A percentile compares a stretch with the other conserved stretches of the same genome.
These are phyloP conservation scores for Aspergillus sp. DNA, from an alignment of 2,329 filamentous ascomycete species.

Conservation along the genomic window DNA sequence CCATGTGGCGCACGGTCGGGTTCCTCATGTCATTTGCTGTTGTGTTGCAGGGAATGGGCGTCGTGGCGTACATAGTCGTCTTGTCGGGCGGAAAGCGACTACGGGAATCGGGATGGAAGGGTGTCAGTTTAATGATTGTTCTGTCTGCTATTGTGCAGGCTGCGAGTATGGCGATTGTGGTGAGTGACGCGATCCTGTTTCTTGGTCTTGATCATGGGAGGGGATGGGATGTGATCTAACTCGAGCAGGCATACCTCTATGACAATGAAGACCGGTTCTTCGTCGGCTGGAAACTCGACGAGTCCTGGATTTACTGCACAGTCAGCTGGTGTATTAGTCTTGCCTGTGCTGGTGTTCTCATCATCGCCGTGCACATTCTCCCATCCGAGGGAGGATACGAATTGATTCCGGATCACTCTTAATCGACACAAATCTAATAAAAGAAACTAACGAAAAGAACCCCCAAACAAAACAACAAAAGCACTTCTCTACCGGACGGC, in stretches of 20 bases:
- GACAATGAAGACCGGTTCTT: conserved; percentile 80
- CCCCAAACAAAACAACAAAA: background rate
- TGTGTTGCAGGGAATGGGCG: conserved; percentile 72
- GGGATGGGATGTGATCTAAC: conserved; percentile 2
- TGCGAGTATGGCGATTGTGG: conserved; percentile 75
- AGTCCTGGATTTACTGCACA: conserved; percentile 70
- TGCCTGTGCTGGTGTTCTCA: conserved; percentile 54
- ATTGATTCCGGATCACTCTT: conserved; percentile 52
- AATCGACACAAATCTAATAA: background rate
- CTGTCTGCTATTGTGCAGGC: conserved; percentile 66
- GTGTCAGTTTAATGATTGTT: conserved; percentile 62
- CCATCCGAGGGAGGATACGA: conserved; percentile 85
- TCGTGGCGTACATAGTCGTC: conserved; percentile 76
- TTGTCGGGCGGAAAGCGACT: conserved; percentile 73
- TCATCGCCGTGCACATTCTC: conserved; percentile 63
- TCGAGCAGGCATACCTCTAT: conserved; percentile 68
- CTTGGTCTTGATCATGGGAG: background rate
- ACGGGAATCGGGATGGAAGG: conserved; percentile 76
- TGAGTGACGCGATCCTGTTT: conserved; percentile 44
- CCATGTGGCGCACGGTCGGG: conserved; percentile 82
- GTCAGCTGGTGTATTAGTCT: conserved; percentile 55
- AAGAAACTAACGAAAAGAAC: background rate
- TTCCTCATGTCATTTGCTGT: conserved; percentile 83
- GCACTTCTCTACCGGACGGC: background rate
- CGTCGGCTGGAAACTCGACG: conserved; percentile 75